Conservation (phyloP, 306 rosid genomes). For the Lablab purpureus region DNA sequence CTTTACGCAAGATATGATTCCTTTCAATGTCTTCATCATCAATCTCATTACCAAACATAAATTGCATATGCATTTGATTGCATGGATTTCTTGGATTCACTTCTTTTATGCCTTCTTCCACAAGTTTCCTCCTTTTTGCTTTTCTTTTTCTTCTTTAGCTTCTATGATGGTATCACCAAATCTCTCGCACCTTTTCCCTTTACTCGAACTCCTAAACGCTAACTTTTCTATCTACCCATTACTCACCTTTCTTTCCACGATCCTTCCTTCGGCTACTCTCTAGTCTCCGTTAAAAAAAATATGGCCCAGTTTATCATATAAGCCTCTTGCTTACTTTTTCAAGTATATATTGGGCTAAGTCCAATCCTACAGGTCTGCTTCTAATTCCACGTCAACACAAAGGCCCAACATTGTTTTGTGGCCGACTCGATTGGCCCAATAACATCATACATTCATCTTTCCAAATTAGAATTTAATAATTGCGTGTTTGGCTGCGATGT, state of each 20-base stretch:
- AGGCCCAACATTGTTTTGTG: no score
- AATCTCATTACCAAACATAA: neutral
- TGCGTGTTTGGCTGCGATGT: no score
- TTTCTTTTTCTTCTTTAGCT: neutral
- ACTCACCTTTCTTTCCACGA: neutral
- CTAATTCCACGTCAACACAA: no score
- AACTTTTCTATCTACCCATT: neutral
- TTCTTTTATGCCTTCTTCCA: neutral
- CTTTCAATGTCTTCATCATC: neutral
- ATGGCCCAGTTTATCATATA: neutral
- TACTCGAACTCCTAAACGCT: neutral
- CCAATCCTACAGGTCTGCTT: no score
- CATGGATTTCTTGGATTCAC: neutral
- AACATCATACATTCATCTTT: neutral
- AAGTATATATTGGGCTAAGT: neutral
- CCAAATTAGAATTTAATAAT: no score
- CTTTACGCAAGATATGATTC: neutral
- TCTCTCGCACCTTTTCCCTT: neutral
- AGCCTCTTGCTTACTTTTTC: neutral
- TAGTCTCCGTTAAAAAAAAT: neutral
- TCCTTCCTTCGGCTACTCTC: neutral
- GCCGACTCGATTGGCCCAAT: neutral
- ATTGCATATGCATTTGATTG: neutral
- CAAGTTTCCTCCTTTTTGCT: neutral
- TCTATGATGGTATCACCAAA: neutral